These are phyloP conservation scores for Medicago ruthenica DNA, from an alignment of 306 rosid genomes.

Conservation along the genomic window DNA sequence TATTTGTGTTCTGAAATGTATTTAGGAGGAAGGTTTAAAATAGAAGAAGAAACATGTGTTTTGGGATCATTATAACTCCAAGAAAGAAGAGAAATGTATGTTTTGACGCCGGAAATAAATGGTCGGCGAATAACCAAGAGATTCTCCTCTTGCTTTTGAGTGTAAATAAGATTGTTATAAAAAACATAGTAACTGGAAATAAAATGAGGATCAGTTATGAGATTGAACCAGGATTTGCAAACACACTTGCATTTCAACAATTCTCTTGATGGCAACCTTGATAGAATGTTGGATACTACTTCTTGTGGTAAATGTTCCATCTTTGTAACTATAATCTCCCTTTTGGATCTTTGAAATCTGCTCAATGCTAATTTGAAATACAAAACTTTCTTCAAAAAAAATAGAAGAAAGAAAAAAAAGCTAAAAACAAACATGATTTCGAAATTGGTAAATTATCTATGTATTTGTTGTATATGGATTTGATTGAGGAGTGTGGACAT, in stretches of 20 bases:
- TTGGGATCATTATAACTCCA: neutral
- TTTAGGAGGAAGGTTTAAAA: neutral
- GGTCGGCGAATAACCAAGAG: conserved; percentile 38
- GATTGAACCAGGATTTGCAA: conserved; percentile 32
- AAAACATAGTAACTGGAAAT: conserved; percentile 7
- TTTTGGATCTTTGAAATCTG: neutral
- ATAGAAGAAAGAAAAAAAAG: neutral
- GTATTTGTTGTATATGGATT: too few species aligned
- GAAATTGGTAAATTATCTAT: neutral
- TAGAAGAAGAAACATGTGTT: neutral
- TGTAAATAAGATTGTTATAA: conserved; percentile 12
- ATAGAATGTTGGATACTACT: conserved; percentile 26
- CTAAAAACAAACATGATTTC: neutral
- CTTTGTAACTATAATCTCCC: neutral
- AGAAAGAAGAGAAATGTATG: conserved; percentile 37
- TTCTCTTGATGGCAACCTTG: conserved; percentile 13
- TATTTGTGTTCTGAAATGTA: conserved; percentile 29
- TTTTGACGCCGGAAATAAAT: conserved; percentile 16
- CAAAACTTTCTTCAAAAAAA: neutral
- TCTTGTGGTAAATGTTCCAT: conserved; percentile 28
- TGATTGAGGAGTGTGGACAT: too few species aligned
- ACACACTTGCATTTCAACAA: conserved; percentile 17
- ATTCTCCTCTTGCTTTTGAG: conserved; percentile 6
- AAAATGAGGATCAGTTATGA: conserved; percentile 31
- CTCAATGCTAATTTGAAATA: neutral